Conservation (phyloP, 192 early-diverging fungal species). For the Glomus cerebriforme region DNA sequence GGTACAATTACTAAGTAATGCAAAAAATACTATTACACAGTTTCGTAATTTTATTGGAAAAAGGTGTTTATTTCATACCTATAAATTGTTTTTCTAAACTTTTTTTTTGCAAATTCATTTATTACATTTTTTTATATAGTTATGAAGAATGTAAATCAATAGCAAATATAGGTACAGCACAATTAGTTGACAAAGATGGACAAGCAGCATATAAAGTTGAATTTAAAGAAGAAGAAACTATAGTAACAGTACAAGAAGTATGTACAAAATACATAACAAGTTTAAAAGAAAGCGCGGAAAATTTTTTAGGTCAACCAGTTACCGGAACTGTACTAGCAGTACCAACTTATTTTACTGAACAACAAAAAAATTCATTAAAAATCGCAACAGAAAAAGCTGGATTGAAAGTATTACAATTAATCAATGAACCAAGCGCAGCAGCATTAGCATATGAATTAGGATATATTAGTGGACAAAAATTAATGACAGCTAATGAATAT, state of each 20-base stretch:
- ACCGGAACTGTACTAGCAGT: constrained; percentile 83
- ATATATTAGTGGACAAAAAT: constrained; percentile 51
- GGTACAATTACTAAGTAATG: constrained; percentile 84
- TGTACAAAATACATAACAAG: constrained; percentile 78
- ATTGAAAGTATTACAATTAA: constrained; percentile 75
- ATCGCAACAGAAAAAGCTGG: constrained; percentile 75
- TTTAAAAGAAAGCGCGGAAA: constrained; percentile 86
- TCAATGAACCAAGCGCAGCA: constrained; percentile 90
- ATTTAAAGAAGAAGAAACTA: constrained; percentile 59
- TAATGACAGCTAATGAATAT: background rate
- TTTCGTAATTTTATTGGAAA: constrained; percentile 88
- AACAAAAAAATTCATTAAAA: constrained; percentile 67
- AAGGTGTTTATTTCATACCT: constrained; percentile 49
- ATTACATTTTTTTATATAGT: background rate
- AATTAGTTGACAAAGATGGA: constrained; percentile 59
- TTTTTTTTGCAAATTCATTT: background rate
- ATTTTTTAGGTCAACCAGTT: constrained; percentile 78
- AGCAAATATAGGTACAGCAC: constrained; percentile 46
- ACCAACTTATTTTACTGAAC: constrained; percentile 81
- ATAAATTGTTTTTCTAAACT: background rate
- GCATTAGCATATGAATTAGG: constrained; percentile 81
- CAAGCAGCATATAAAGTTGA: constrained; percentile 64
- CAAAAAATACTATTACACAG: constrained; percentile 85
- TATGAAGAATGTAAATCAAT: constrained; percentile 39
- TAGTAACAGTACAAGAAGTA: constrained; percentile 72